Conservation (phyloP, 345 rosid species). For the Bruguiera gymnorhiza region DNA sequence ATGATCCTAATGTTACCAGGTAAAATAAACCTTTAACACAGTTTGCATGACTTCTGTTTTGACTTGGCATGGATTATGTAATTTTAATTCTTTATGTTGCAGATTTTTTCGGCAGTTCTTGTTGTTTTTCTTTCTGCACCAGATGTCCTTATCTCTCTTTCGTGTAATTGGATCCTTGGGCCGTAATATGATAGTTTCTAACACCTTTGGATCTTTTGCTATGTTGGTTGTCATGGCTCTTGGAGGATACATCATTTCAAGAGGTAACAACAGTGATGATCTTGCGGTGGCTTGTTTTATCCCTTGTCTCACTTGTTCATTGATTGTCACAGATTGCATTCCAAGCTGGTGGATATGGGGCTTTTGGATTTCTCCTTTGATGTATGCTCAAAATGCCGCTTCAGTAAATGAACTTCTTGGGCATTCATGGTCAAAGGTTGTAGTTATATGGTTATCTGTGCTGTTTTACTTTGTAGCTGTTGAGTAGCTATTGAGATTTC, state of each 20-base stretch:
- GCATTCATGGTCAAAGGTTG: slow-evolving; percentile 85
- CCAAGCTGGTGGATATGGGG: slow-evolving; percentile 99
- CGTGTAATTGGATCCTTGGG: slow-evolving; percentile 99
- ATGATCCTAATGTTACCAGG: slow-evolving; percentile 78
- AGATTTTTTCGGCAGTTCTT: slow-evolving; percentile 81
- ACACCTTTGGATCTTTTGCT: slow-evolving; percentile 96
- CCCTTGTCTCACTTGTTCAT: slow-evolving; percentile 12
- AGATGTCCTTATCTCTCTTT: slow-evolving; percentile 85
- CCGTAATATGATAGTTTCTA: slow-evolving; percentile 90
- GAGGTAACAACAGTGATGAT: slow-evolving; percentile 45
- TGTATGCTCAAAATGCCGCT: slow-evolving; percentile 96
- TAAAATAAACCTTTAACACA: slow-evolving; percentile 26
- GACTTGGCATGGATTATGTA: slow-evolving; percentile 10
- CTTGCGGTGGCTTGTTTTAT: slow-evolving; percentile 9
- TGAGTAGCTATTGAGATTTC: background rate
- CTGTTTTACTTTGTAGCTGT: background rate
- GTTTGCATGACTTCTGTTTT: slow-evolving; percentile 5
- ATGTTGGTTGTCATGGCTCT: slow-evolving; percentile 97
- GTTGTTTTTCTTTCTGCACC: slow-evolving; percentile 87
- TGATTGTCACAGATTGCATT: slow-evolving; percentile 59
- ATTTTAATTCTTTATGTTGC: slow-evolving; percentile 36
- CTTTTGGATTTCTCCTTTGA: slow-evolving; percentile 93
- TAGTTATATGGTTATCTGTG: background rate
- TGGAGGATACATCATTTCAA: slow-evolving; percentile 90
- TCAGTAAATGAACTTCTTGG: slow-evolving; percentile 95